A percentile compares a stretch with the other conserved stretches of the same genome.
Conservation (phyloP, 2,329 filamentous ascomycete species). For the Microdochium bolleyi region DNA sequence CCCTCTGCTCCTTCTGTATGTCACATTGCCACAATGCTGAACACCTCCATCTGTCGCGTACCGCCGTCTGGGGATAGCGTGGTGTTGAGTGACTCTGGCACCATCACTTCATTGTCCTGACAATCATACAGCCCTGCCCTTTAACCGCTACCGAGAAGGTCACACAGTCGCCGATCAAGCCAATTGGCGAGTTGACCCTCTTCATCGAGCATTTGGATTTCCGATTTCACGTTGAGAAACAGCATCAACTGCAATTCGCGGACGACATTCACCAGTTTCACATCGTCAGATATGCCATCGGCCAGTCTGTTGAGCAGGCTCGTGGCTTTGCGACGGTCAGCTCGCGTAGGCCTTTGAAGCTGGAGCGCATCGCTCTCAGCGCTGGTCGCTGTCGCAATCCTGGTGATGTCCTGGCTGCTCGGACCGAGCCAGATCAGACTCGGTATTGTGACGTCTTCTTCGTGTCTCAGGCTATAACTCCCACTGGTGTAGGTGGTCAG, state of each 20-base stretch:
- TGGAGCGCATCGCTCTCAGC: background rate
- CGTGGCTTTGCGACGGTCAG: constrained; percentile 50
- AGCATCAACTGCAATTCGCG: constrained; percentile 65
- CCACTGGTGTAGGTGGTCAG: constrained; percentile 66
- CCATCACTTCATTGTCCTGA: no score
- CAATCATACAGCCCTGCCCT: background rate
- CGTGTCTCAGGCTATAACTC: constrained; percentile 54
- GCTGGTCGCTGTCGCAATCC: background rate
- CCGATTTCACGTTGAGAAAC: constrained; percentile 65
- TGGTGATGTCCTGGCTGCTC: constrained; percentile 10
- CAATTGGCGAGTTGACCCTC: constrained; percentile 40
- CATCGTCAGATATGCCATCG: constrained; percentile 14
- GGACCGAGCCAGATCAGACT: constrained; percentile 59
- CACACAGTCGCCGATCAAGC: constrained; percentile 35
- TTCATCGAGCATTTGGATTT: constrained; percentile 64
- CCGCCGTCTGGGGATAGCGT: no score
- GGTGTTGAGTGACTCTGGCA: no score
- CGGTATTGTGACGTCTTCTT: constrained; percentile 41
- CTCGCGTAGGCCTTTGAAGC: constrained; percentile 10
- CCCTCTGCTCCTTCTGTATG: no score
- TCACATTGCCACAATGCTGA: no score
- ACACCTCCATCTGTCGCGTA: no score
- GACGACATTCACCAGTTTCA: constrained; percentile 29
- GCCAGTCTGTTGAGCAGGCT: constrained; percentile 39
- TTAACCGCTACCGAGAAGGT: background rate